These are phyloP conservation scores for Pilasporangium apinafurcum DNA, from an alignment of 352 stramenopile species.

Conservation along the genomic window DNA sequence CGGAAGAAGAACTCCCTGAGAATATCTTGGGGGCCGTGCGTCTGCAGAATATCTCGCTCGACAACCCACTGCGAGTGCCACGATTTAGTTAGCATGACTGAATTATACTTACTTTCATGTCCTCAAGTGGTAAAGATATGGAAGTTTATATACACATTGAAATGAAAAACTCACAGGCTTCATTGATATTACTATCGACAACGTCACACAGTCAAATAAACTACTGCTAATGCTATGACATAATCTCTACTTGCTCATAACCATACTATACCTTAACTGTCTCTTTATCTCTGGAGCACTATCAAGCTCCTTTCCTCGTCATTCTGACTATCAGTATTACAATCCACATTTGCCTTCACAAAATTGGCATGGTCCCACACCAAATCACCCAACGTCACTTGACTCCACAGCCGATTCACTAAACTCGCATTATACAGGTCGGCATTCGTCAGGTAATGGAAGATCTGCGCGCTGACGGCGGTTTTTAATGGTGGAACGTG, in stretches of 20 bases:
- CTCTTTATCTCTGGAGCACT: no score
- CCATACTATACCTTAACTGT: no score
- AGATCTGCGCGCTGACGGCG: constrained; percentile 53
- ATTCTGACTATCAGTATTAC: no score
- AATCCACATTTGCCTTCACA: constrained; percentile 9
- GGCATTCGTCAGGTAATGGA: constrained; percentile 62
- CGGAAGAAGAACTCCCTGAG: constrained; percentile 84
- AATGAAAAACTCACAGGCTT: constrained; percentile 7
- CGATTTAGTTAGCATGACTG: neutral
- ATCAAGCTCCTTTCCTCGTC: constrained; percentile 9
- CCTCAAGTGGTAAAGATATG: neutral
- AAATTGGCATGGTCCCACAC: constrained; percentile 84
- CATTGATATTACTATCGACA: no score
- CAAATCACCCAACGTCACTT: constrained; percentile 57
- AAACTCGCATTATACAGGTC: constrained; percentile 83
- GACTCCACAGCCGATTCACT: constrained; percentile 80
- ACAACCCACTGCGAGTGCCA: constrained; percentile 62
- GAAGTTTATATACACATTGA: neutral
- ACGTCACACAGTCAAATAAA: no score
- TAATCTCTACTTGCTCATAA: no score
- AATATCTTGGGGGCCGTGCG: constrained; percentile 74
- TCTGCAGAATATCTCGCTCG: constrained; percentile 77
- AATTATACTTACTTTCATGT: neutral
- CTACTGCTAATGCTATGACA: no score
- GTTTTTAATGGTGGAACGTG: constrained; percentile 52